Evolutionary conservation across 2,329 filamentous ascomycete species (phyloP), one percentile per base, ranked within the genome.

Genomic region (Cucurbitaria berberidis): DNA sequence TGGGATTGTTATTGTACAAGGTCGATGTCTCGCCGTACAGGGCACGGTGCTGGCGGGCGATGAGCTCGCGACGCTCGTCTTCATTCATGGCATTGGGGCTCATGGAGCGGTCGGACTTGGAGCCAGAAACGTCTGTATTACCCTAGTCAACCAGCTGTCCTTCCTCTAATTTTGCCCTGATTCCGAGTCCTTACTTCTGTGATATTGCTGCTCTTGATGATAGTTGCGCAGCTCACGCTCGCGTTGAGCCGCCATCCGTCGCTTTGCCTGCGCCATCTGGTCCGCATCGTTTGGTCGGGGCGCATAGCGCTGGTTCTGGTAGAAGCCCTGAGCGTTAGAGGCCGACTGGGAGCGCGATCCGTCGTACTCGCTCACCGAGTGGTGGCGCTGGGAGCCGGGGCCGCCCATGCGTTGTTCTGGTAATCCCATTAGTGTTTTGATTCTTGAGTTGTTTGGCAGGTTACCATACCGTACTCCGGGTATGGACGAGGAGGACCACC

Each of bases 181-280:
- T 85, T 83, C 84, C 85, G 86, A 85, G 78, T 87, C 87, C 89
- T 87, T 91, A 98, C 95, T 97, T 91, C 93, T 89, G 84, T 98
- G 96, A 82, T 96, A 98, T 87, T 99, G 95, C 86, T 99, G 95
- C 86, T 99, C 95, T 81, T 97, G 96, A 82, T 99, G 95, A 81
- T 98, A 96, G 81, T 98, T 99, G 80, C 95, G 91, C 78, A 99
- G 88, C 83, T 99, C 95, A 80, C 93, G 90, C 84, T 99, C 95
- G 80, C 95, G 91, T 82, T 98, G 95, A 77, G 95, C 95, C 73
- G 95, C 95, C 91, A 98, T 96, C 83, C 93, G 90, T 82, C 95
- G 91, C 86, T 98, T 98, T 72, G 92, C 93, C 86, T 98, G 95
- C 84, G 96, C 91, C 87, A 97, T 91, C 81, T 97, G 93, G 81